Percentiles rank a stretch among this genome's conserved stretches.
Conservation (phyloP, 495 filamentous ascomycete genomes). For the Platismatia glauca region DNA sequence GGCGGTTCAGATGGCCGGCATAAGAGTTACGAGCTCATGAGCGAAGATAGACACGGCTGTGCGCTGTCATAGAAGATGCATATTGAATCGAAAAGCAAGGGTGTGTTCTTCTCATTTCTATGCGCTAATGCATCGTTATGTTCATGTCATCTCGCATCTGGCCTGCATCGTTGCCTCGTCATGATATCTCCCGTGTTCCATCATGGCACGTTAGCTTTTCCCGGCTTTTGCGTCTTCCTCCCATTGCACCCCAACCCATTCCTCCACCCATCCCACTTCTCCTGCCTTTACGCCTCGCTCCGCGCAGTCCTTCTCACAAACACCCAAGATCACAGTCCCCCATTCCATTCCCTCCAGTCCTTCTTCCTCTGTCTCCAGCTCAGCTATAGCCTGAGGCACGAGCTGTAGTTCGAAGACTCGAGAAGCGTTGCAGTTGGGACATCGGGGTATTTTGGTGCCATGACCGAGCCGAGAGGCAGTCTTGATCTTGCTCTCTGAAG, state of each 20-base stretch:
- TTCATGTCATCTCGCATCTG: constrained; percentile 1
- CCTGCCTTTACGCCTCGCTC: constrained; percentile 37
- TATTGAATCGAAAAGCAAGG: background rate
- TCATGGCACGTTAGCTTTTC: background rate
- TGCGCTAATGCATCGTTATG: background rate
- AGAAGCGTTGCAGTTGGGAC: constrained; percentile 60
- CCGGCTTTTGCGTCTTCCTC: constrained; percentile 49
- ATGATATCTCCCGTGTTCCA: constrained; percentile 15
- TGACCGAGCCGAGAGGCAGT: constrained; percentile 15
- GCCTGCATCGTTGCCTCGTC: constrained; percentile 2
- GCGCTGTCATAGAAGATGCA: background rate
- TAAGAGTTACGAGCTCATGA: background rate
- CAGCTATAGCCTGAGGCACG: constrained; percentile 78
- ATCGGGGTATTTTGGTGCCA: constrained; percentile 53
- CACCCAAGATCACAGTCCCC: constrained; percentile 89
- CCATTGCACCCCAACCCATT: constrained; percentile 98
- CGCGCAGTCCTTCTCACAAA: constrained; percentile 65
- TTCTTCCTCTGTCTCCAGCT: constrained; percentile 73
- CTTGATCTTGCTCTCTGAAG: constrained; percentile 17
- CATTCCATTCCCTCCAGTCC: constrained; percentile 93
- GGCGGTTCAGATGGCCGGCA: background rate
- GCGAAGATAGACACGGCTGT: background rate
- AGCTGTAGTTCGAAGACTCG: constrained; percentile 90
- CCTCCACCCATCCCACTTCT: constrained; percentile 67
- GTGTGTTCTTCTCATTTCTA: background rate